Evolutionary conservation across 1,139 yeast species (phyloP).

Genomic region (Nakaseomyces nivariensis): DNA sequence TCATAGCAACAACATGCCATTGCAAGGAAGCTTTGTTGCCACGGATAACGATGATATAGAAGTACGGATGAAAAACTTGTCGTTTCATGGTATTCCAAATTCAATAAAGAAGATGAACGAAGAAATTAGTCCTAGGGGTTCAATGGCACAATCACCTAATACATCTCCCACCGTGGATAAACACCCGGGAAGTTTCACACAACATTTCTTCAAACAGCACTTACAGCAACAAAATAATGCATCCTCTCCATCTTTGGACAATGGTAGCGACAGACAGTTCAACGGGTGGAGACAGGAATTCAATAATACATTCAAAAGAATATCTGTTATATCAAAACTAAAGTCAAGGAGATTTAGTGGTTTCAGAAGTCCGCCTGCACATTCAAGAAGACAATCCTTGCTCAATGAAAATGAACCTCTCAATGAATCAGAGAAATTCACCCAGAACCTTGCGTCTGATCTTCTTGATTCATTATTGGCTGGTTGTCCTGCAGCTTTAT

Average conservation of each 20-base stretch:
- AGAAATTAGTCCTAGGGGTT: not conserved
- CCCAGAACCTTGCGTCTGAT: constrained; percentile 46
- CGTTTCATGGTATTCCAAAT: constrained; percentile 23
- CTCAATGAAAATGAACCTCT: constrained; percentile 4
- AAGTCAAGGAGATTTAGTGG: constrained; percentile 8
- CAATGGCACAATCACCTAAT: constrained; percentile 12
- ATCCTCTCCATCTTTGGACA: not conserved
- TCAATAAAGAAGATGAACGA: constrained; percentile 9
- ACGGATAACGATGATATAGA: constrained; percentile 7
- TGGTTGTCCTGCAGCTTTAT: constrained; percentile 73
- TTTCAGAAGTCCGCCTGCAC: constrained; percentile 1
- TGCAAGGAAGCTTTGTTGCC: not conserved
- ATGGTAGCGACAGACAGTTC: constrained; percentile 5
- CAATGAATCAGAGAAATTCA: constrained; percentile 15
- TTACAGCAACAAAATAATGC: not conserved
- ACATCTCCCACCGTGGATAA: constrained; percentile 5
- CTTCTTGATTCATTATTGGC: constrained; percentile 54
- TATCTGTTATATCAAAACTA: constrained; percentile 20
- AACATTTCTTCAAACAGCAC: not conserved
- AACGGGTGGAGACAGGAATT: constrained; percentile 26
- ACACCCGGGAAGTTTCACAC: not conserved
- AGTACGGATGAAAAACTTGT: constrained; percentile 19
- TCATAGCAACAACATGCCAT: not conserved
- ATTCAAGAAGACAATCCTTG: not conserved
- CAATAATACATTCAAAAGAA: constrained; percentile 22